Base-by-base conservation (phyloP, 139 green algal species). In the Closterium sp. region DNA sequence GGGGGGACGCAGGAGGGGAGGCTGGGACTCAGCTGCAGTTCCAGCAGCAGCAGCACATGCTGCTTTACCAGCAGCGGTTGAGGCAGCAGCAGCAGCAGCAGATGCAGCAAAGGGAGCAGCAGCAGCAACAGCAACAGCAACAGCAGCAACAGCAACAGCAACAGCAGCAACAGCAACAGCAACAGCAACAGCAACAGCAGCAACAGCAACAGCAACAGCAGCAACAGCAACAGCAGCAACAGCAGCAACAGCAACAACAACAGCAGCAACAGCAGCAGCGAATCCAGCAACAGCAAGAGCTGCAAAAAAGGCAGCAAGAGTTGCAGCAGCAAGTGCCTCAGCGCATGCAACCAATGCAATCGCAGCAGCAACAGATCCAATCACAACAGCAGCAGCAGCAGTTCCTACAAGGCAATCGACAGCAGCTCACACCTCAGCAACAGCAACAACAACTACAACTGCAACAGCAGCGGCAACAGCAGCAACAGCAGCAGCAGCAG, bases 401-500 rank as follows among this genome's bases (percentile, higher is more conserved):
- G 62, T 50, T 50, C 38, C 13, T 50, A 50, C 38, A 50, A 50
- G 38, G 38, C 38, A 50, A 50, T 50, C 38, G 38, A 50, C 38
- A 50, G 38, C 38, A 50, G 38, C 38, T 50, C 13, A 50, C 38
- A 50, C 62, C 17, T 22, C 62, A 79, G 62, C 62, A 79, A 13
- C 62, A 79, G 62, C 62, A 79, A 79, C 62, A 79, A 13, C 62
- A 79, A 24, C 62, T 27, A 24, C 62, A 79, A 13, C 62, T 27
- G 62, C 62, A 91, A 84, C 89, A 91, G 30, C 34, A 91, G 13
- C 34, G 88, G 22, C 34, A 87, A 7, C 31, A 87, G 79, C 34
- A 91, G 30, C 89, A 91, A 91, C 34, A 88, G 6, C 4, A 91
- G 62, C 89, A 91, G 30, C 34, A 91, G 28, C 89, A 91, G 28